Conservation (phyloP, 371 early-diverging fungal species). For the Mucor circinelloides region DNA sequence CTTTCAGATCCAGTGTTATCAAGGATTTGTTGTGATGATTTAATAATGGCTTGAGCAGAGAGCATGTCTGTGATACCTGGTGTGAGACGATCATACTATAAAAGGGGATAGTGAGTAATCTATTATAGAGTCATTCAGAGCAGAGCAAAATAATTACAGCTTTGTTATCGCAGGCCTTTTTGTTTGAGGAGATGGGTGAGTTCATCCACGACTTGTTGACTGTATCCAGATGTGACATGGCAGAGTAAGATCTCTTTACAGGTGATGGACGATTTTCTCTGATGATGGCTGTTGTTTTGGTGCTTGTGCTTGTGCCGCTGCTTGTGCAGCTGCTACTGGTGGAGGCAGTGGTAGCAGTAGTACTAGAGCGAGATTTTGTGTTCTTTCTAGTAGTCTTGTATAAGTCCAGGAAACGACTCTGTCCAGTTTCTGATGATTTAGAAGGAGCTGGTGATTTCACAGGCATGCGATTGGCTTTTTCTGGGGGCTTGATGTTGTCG, state of each 20-base stretch:
- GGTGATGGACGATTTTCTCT: not conserved
- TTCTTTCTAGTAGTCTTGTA: not conserved
- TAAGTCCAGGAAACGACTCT: not conserved
- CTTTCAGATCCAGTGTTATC: constrained; percentile 36
- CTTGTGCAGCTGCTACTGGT: not conserved
- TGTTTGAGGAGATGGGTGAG: constrained; percentile 13
- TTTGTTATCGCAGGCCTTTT: not conserved
- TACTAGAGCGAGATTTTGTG: not conserved
- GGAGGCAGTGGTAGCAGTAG: not conserved
- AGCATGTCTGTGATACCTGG: constrained; percentile 68
- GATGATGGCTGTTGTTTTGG: not conserved
- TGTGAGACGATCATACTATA: constrained; percentile 78
- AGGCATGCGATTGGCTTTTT: not conserved
- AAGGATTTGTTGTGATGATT: constrained; percentile 29
- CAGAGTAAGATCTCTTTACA: constrained; percentile 35
- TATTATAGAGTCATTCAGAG: not conserved
- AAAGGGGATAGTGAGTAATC: not conserved
- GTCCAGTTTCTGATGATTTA: not conserved
- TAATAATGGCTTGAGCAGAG: constrained; percentile 67
- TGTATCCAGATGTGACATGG: constrained; percentile 28
- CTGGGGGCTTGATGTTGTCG: not conserved
- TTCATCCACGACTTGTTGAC: constrained; percentile 38
- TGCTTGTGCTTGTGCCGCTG: not conserved
- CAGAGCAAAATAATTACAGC: not conserved
- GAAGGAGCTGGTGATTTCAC: not conserved